These are phyloP conservation scores for Helichrysum umbraculigerum DNA, from an alignment of 129 eudicot genomes.

Conservation along the genomic window DNA sequence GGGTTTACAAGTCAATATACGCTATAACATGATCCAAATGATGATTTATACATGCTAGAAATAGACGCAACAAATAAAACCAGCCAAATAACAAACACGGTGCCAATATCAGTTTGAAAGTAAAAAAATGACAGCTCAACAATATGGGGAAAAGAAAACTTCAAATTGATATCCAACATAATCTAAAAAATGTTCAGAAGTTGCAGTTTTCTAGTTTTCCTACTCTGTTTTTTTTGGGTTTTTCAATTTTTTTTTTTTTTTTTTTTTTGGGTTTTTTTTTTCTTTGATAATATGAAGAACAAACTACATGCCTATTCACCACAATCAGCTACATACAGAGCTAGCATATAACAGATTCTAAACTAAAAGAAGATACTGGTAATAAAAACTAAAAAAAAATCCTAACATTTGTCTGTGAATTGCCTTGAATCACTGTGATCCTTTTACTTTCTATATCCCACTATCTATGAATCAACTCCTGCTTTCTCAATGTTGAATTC, in stretches of 20 bases:
- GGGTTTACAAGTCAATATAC: background rate
- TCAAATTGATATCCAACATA: slow-evolving; percentile 29
- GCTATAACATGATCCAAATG: slow-evolving; percentile 1
- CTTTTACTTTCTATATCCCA: slow-evolving; percentile 26
- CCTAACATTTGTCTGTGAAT: slow-evolving; percentile 27
- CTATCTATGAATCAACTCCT: slow-evolving; percentile 23
- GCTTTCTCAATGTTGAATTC: slow-evolving; percentile 26
- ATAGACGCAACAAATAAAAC: background rate
- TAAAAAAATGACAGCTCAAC: background rate
- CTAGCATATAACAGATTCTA: slow-evolving; percentile 30
- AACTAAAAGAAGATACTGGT: slow-evolving; percentile 18
- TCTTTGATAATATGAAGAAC: slow-evolving; percentile 26
- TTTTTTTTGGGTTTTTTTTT: slow-evolving; percentile 1
- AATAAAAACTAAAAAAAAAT: background rate
- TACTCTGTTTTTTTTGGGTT: background rate
- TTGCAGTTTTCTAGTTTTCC: slow-evolving; percentile 24
- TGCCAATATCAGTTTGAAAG: background rate
- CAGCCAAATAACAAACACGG: background rate
- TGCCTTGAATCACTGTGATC: slow-evolving; percentile 30
- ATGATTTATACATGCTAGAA: background rate
- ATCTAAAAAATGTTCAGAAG: slow-evolving; percentile 24
- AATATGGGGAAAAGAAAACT: background rate
- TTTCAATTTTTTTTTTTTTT: background rate
- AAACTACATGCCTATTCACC: slow-evolving; percentile 35
- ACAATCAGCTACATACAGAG: slow-evolving; percentile 38